phyloP scores from a whole-genome alignment of 179 eudicot species.

The Heliamphora ciliata region DNA sequence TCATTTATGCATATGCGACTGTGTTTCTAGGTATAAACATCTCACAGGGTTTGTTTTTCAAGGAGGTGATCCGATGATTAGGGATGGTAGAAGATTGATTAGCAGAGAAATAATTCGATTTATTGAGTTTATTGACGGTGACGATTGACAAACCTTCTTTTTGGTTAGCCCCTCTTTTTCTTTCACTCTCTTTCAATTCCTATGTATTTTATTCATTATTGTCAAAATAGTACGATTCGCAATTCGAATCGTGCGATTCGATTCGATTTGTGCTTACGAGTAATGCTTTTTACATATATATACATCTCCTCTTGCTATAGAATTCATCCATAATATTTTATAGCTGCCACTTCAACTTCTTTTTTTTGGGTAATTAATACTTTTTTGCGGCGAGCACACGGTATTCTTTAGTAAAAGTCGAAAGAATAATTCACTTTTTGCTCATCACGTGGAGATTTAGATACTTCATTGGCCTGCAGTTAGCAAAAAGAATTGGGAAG shows the following conservation, averaged over 20 bases:
- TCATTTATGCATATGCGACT: background rate
- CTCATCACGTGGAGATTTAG: constrained; percentile 23
- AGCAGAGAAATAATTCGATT: constrained; percentile 47
- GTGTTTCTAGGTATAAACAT: no score
- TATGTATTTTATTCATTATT: no score
- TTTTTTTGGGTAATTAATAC: background rate
- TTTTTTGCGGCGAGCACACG: no score
- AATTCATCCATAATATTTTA: background rate
- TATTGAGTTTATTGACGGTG: constrained; percentile 49
- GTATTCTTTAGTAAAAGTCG: no score
- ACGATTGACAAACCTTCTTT: no score
- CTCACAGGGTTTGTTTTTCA: constrained; percentile 27
- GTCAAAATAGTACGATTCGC: no score
- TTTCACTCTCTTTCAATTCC: no score
- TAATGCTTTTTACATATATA: background rate
- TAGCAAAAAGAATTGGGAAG: background rate
- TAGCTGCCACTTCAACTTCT: constrained; percentile 14
- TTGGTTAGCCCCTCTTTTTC: no score
- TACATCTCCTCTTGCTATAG: background rate
- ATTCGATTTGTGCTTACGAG: no score
- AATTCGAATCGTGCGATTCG: no score
- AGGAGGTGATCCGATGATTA: constrained; percentile 67
- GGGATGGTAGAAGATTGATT: constrained; percentile 56
- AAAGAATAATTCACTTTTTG: no score
- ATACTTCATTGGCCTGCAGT: constrained; percentile 42